Percentiles rank a stretch among this genome's conserved stretches.
Evolutionary conservation across 768 basidiomycete species (phyloP).

Genomic region (Lactarius pseudohatsudake): DNA sequence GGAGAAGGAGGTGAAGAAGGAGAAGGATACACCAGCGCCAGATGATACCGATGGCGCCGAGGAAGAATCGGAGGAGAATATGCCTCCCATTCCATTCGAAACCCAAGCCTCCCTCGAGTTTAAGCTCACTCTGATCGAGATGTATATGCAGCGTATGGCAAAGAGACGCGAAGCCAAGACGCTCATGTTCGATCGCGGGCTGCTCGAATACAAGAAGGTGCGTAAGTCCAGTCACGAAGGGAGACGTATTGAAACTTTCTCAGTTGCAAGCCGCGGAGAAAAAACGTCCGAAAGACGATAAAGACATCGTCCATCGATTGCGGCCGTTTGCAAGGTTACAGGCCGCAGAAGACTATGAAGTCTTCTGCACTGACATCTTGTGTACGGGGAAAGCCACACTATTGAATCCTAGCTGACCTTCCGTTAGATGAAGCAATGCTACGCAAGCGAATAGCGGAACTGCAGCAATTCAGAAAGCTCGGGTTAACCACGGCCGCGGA

Average conservation of each 20-base stretch:
- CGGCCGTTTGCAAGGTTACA: conserved; percentile 91
- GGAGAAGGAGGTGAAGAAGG: conserved; percentile 45
- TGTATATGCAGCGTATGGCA: conserved; percentile 86
- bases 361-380: conserved; percentile 81
- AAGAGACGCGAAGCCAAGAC: conserved; percentile 83
- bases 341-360: conserved; percentile 89
- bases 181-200: conserved; percentile 86
- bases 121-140: conserved; percentile 86
- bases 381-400: conserved; percentile 52
- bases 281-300: conserved; percentile 87
- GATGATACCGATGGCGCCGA: conserved; percentile 51
- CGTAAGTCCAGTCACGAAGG: conserved; percentile 27
- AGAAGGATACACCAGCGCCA: conserved; percentile 26
- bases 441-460: conserved; percentile 84
- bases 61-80: conserved; percentile 61
- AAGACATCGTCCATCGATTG: conserved; percentile 84
- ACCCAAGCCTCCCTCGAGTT: conserved; percentile 80
- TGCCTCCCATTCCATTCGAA: conserved; percentile 77
- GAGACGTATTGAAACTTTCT: conserved; percentile 25
- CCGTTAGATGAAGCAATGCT: conserved; percentile 81
- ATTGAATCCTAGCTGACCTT: conserved; percentile 6
- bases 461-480: conserved; percentile 86
- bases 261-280: conserved; percentile 91
- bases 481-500: conserved; percentile 85
- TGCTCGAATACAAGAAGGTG: conserved; percentile 95